Percentiles rank a stretch among this genome's conserved stretches.
These are phyloP conservation scores for Nephelium lappaceum DNA, from an alignment of 345 rosid genomes.

Conservation along the genomic window DNA sequence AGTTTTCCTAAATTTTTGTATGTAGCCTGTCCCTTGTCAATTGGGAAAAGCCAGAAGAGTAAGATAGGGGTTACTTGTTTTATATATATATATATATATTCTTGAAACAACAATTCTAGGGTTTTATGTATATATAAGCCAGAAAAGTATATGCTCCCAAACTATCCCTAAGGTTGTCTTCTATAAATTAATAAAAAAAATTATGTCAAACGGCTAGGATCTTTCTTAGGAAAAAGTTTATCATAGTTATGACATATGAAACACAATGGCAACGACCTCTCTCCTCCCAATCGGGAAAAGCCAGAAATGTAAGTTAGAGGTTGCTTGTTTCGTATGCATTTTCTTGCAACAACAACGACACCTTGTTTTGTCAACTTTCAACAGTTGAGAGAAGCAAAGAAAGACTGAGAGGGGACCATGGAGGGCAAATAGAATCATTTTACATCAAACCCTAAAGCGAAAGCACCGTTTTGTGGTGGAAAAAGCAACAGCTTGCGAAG, in stretches of 20 bases:
- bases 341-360: neutral
- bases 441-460: neutral
- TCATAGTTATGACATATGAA: neutral
- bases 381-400: neutral
- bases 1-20: too few species aligned
- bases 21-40: neutral
- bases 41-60: neutral
- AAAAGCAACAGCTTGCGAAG: constrained; percentile 1
- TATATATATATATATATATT: neutral
- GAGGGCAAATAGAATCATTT: neutral
- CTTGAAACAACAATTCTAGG: neutral
- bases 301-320: constrained; percentile 19
- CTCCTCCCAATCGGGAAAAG: constrained; percentile 17
- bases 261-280: constrained; percentile 9
- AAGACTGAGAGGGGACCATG: constrained; percentile 6
- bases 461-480: constrained; percentile 1
- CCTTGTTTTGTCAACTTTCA: constrained; percentile 16
- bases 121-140: neutral
- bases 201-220: constrained; percentile 6
- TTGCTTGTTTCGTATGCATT: constrained; percentile 15
- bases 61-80: neutral
- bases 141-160: too few species aligned
- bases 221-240: neutral
- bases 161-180: neutral
- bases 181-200: neutral